phyloP scores from a whole-genome alignment of 805 yeast species.

The Lipomyces orientalis region DNA sequence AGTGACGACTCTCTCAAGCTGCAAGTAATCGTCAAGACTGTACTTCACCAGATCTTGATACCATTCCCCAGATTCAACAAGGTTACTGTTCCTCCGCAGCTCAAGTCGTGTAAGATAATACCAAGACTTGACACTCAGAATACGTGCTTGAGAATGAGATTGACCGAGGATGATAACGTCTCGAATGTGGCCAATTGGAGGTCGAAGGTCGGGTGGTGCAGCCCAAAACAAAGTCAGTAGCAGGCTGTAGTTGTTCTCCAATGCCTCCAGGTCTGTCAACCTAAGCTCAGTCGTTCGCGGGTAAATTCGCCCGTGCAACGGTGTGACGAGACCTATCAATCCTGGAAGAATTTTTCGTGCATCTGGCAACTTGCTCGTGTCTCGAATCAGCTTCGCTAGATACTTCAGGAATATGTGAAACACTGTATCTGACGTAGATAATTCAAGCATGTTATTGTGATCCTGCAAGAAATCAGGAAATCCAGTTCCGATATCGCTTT shows the following conservation, averaged over 20 bases:
- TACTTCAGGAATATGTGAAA: conserved; percentile 40
- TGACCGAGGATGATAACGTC: conserved; percentile 38
- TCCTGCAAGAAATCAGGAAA: conserved; percentile 40
- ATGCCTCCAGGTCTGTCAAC: conserved; percentile 36
- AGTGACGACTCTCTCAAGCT: conserved; percentile 25
- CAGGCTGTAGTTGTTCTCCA: conserved; percentile 39
- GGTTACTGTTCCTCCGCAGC: conserved; percentile 8
- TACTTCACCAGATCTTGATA: conserved; percentile 30
- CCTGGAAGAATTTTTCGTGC: conserved; percentile 30
- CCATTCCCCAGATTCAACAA: conserved; percentile 35
- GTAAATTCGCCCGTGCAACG: conserved; percentile 39
- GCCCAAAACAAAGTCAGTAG: conserved; percentile 41
- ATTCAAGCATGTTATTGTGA: conserved; percentile 21
- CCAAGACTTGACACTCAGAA: conserved; percentile 42
- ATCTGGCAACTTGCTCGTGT: conserved; percentile 10
- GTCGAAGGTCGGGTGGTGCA: conserved; percentile 36
- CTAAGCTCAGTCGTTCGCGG: conserved; percentile 33
- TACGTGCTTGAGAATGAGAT: conserved; percentile 40
- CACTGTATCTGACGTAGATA: conserved; percentile 37
- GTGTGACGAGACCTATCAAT: conserved; percentile 39
- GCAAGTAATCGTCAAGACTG: conserved; percentile 31
- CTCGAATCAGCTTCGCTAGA: conserved; percentile 32
- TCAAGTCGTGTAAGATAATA: conserved; percentile 32
- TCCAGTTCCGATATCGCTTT: conserved; percentile 22
- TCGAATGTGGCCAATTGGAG: conserved; percentile 36